These are phyloP conservation scores for Mortierella hygrophila DNA, from an alignment of 192 early-diverging fungal genomes.

Conservation along the genomic window DNA sequence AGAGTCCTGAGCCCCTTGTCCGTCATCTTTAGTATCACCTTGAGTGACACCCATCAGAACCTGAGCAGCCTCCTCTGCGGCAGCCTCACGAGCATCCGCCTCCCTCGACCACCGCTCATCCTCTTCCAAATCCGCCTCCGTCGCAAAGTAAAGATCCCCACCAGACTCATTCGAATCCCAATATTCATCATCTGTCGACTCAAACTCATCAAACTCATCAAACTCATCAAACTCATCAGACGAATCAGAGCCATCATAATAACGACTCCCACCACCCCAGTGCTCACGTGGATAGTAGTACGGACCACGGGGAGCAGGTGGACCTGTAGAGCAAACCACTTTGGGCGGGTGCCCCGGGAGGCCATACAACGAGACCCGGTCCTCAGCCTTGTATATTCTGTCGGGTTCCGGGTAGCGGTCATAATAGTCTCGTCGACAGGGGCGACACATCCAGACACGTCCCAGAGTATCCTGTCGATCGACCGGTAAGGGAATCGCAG, in stretches of 20 bases:
- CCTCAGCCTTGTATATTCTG: neutral
- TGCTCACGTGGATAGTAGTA: neutral
- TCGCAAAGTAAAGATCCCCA: neutral
- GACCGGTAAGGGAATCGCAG: conserved; percentile 15
- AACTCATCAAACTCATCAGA: neutral
- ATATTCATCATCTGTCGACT: neutral
- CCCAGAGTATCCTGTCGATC: conserved; percentile 7
- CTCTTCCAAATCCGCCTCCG: neutral
- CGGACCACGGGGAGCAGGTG: neutral
- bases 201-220: neutral
- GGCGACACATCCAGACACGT: conserved; percentile 17
- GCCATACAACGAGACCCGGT: neutral
- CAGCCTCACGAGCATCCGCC: neutral
- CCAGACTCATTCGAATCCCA: neutral
- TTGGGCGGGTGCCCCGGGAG: neutral
- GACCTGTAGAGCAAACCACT: neutral
- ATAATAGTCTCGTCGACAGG: conserved; percentile 15
- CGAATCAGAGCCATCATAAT: neutral
- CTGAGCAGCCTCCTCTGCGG: neutral
- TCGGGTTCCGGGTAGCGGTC: neutral
- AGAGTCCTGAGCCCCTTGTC: neutral
- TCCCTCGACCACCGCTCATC: neutral
- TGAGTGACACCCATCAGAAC: neutral
- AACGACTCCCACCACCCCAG: neutral
- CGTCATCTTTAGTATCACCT: neutral